Evolutionary conservation across 495 filamentous ascomycete species (phyloP).

Genomic region (Lasiosphaeria ovina): DNA sequence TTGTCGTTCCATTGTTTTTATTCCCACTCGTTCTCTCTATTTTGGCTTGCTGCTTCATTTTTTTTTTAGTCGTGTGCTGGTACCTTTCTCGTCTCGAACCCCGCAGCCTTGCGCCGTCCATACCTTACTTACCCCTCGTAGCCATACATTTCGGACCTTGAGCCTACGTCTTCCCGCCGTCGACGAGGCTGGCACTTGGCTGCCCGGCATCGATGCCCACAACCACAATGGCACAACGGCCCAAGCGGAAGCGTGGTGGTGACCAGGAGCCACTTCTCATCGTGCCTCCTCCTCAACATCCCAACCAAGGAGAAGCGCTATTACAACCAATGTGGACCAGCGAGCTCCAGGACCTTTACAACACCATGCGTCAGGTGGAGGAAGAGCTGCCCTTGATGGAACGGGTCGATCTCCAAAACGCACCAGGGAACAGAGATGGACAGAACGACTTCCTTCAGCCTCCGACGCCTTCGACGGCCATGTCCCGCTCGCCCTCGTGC

Average conservation of each 20-base stretch:
- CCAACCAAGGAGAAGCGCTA: conserved; percentile 5
- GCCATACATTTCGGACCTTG: neutral
- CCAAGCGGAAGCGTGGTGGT: conserved; percentile 1
- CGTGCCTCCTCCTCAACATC: neutral
- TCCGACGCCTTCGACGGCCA: conserved; percentile 15
- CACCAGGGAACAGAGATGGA: neutral
- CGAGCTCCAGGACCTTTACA: conserved; percentile 38
- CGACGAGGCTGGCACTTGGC: conserved; percentile 4
- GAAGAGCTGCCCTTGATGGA: conserved; percentile 14
- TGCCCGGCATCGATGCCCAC: neutral
- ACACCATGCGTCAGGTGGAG: conserved; percentile 27
- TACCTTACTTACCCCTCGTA: neutral
- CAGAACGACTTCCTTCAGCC: conserved; percentile 10
- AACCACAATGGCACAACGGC: conserved; percentile 1
- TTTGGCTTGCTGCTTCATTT: neutral
- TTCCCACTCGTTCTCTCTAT: neutral
- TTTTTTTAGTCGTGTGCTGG: neutral
- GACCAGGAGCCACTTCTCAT: conserved; percentile 1
- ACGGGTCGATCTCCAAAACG: neutral
- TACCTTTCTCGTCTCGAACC: neutral
- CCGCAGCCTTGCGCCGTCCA: neutral
- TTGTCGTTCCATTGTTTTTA: neutral
- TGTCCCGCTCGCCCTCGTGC: conserved; percentile 18
- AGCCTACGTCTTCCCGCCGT: neutral
- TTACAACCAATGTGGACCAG: conserved; percentile 16